Evolutionary conservation across 805 yeast genomes (phyloP), one percentile per base, ranked within the genome.

Genomic region (Metschnikowia anglica): DNA sequence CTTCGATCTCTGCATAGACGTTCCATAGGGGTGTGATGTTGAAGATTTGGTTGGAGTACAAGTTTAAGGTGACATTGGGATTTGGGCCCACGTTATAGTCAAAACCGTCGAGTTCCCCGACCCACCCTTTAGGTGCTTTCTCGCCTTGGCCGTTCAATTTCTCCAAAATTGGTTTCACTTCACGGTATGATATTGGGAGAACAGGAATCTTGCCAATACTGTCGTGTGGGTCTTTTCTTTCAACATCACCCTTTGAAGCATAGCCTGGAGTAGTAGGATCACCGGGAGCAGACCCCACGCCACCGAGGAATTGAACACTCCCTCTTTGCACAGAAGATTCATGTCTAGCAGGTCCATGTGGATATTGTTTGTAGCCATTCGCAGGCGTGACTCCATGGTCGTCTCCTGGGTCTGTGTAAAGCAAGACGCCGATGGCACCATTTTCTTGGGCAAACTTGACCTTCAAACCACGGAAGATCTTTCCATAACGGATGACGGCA

Each of bases 181-280:
- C 88, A 25, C 68, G 63, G 55, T 73, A 81, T 27, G 85, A 77
- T 39, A 85, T 77, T 12, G 93, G 91, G 33, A 85, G 65, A 13
- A 80, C 79, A 6, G 93, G 91, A 43, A 85, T 85, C 17, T 60
- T 62, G 12, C 90, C 89, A 36, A 79, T 80, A 5, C 73, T 60
- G n/a, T 33, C 43, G 26, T 49, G 54, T 0, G 56, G 56, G 18
- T 53, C 56, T 20, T 44, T 37, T 21, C 56, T 37, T 28, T 49
- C 47, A 5, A 51, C 56, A n/a, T 51, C 50, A 2, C 55, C 55
- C 34, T 25, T 61, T 17, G 85, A 77, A 2, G 87, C 74, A 65
- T 77, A 13, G 59, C 87, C 88, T 6, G 88, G 87, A 2, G 89
- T 82, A 0, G 89, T 80, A 26, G 90, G 90, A 56, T 84, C 91